phyloP scores from a whole-genome alignment of 768 basidiomycete genomes.

The Xerocomellus chrysenteron region DNA sequence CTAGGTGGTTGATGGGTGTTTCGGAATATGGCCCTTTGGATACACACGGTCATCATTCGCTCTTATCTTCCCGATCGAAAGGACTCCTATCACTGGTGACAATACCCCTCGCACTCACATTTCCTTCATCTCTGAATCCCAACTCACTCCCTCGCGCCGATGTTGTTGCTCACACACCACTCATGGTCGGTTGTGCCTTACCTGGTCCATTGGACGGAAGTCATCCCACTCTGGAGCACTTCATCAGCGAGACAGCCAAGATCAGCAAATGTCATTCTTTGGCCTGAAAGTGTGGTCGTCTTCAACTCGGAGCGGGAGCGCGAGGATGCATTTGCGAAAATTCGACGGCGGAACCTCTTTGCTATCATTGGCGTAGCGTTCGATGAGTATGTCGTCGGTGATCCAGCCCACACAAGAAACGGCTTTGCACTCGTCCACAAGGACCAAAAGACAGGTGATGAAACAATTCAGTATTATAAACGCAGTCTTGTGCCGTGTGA shows the following conservation, averaged over 20 bases:
- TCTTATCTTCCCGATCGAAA: constrained; percentile 23
- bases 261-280: constrained; percentile 63
- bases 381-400: constrained; percentile 53
- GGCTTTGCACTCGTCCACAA: constrained; percentile 60
- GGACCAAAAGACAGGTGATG: constrained; percentile 34
- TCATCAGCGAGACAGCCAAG: constrained; percentile 54
- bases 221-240: constrained; percentile 54
- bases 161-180: constrained; percentile 45
- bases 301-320: constrained; percentile 56
- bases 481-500: constrained; percentile 74
- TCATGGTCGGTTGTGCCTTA: constrained; percentile 67
- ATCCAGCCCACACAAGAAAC: constrained; percentile 47
- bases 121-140: constrained; percentile 55
- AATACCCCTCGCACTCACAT: constrained; percentile 44
- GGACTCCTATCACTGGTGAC: constrained; percentile 38
- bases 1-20: constrained; percentile 56
- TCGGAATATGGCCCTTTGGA: constrained; percentile 17
- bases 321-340: constrained; percentile 43
- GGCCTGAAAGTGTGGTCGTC: constrained; percentile 78
- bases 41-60: neutral
- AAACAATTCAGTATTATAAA: constrained; percentile 66
- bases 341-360: constrained; percentile 34
- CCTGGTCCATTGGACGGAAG: constrained; percentile 48
- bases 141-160: constrained; percentile 39
- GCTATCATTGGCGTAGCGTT: constrained; percentile 69